Evolutionary conservation across 495 filamentous ascomycete species (phyloP), one percentile per base, ranked within the genome.

Genomic region (Terfezia claveryi): DNA sequence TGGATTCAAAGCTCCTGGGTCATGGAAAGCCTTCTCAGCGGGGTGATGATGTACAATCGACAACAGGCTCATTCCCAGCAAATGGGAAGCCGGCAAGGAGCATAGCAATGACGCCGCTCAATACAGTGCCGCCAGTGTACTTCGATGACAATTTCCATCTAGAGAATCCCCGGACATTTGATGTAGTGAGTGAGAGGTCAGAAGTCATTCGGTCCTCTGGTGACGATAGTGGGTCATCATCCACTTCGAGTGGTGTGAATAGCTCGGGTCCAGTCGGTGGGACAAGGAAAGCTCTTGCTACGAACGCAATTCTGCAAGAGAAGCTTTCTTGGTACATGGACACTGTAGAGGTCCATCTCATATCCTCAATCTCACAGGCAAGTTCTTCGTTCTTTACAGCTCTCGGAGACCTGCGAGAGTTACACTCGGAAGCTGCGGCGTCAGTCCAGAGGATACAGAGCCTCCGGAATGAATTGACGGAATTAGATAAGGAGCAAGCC

Each of bases 321-420:
- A 99, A 99, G 65, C 73, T 99, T 4, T 95, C 89, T 1, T 99
- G 91, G 91, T 99, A 99, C 62, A 95, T 99, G 91, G 91, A 99
- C 65, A 99, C 92, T 0, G 84, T 99, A 17, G 91, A 99, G 63
- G 85, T 96, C 52, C 91, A 99, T 65, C 74, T 99, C 9, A 96
- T 99, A 56, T 87, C 84, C 2, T 93, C 87, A 0, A 96, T 99
- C 20, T 94, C 89, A 2, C 87, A 81, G 0, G 91, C 92, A 1
- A 94, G 88, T 0, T 85, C 84, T 8, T 94, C 88, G 0, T 99
- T 99, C 71, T 99, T 99, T 64, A 89, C 86, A 0, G 91, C 92
- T 0, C 70, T 99, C 10, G 89, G 92, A 4, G 93, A 87, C 1
- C 73, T 99, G 49, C 77, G 81, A 54, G 87, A 95, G 61, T 70